Base-by-base conservation (phyloP, 2,329 filamentous ascomycete genomes). In the Colletotrichum australisinense region DNA sequence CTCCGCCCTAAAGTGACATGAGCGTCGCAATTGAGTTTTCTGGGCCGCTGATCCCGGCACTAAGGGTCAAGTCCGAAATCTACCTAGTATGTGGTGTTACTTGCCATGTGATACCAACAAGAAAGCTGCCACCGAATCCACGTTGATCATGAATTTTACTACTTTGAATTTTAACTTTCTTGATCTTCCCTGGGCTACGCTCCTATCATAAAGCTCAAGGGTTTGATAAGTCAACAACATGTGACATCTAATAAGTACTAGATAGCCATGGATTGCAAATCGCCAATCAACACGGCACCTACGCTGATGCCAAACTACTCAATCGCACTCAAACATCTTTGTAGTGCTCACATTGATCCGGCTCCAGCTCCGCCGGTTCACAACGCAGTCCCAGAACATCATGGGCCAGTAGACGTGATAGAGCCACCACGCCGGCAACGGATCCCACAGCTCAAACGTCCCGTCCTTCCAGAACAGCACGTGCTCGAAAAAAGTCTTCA, bases 321-420 rank as follows among this genome's bases (percentile, higher is more conserved):
- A 74, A 19, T 68, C 57, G 26, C 76, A 76, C 53, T 77, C 63
- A 59, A 83, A 83, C 1, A 78, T 76, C 72, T 83, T 83, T 12
- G 81, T 81, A 0, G 92, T 94, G 77, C 91, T 93, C 3, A 93
- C 90, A 80, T 94, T 94, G 49, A 93, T 79, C 73, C 91, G 84
- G 74, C 88, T 91, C 92, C 92, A 94, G 69, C 83, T 84, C 74
- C 78, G 84, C 1, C 89, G 85, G 4, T 78, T 77, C 79, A 79
- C 69, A 88, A 82, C 63, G 81, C 84, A 68, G 77, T 73, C 78
- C 6, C 86, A 59, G 76, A 94, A 91, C 72, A 81, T 83, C 26
- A 83, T 69, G 0, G 89, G 89, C 84, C 87, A 89, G 75, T 88
- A 90, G 3, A 90, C 80, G 75, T 90, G 88, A 72, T 89, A 88